Conservation (phyloP, 2,329 filamentous ascomycete species). For the Coniochaeta sp. region DNA sequence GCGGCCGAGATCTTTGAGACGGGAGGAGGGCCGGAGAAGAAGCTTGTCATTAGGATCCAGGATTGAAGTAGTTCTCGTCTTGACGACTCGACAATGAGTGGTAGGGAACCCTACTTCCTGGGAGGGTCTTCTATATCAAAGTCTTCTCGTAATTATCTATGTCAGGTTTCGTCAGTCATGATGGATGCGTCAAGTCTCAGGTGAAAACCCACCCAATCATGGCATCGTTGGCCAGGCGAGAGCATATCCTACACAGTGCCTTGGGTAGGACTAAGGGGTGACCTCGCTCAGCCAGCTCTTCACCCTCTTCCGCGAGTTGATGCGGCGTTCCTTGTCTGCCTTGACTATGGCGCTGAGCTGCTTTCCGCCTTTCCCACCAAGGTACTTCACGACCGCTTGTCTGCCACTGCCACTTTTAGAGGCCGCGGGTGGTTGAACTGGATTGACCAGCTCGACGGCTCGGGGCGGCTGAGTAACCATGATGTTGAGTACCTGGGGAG, state of each 20-base stretch:
- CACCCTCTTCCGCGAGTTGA: constrained; percentile 4
- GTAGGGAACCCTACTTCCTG: too few relatives aligned
- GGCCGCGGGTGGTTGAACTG: background rate
- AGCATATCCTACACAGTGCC: background rate
- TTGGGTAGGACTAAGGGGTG: background rate
- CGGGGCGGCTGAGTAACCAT: background rate
- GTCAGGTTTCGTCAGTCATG: too few relatives aligned
- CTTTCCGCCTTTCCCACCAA: background rate
- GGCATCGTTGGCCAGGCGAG: background rate
- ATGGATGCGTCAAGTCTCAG: too few relatives aligned
- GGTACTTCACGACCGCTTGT: background rate
- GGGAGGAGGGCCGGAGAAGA: constrained; percentile 18
- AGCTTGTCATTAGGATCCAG: constrained; percentile 17
- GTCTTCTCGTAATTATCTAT: too few relatives aligned
- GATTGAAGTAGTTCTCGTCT: constrained; percentile 4
- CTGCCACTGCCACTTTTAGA: background rate
- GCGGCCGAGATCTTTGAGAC: constrained; percentile 13
- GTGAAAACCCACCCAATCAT: too few relatives aligned
- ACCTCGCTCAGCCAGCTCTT: constrained; percentile 4
- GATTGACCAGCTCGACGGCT: background rate
- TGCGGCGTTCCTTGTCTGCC: constrained; percentile 4
- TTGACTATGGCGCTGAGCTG: constrained; percentile 4
- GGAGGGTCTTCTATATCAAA: too few relatives aligned
- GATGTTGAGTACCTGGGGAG: background rate
- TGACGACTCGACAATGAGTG: too few relatives aligned